phyloP scores from a whole-genome alignment of 805 yeast genomes.

The Candida qinlingensis region DNA sequence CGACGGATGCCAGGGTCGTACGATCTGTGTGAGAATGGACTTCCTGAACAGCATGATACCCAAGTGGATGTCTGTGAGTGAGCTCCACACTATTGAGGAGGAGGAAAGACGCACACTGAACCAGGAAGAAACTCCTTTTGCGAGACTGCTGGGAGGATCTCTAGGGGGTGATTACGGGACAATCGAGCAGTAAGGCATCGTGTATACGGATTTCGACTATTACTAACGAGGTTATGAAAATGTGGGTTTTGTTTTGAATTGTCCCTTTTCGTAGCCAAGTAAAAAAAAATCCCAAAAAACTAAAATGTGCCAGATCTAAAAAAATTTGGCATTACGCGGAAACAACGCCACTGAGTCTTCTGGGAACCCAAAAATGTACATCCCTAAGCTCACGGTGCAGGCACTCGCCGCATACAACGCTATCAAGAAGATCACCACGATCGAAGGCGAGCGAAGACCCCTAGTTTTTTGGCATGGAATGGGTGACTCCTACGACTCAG shows the following conservation, averaged over 20 bases:
- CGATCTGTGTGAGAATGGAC: slow-evolving; percentile 12
- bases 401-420: slow-evolving; percentile 16
- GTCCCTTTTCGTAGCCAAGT: not conserved
- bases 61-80: slow-evolving; percentile 10
- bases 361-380: slow-evolving; percentile 11
- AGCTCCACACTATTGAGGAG: slow-evolving; percentile 14
- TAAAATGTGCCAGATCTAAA: not conserved
- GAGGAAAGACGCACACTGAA: slow-evolving; percentile 1
- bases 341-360: too few relatives aligned
- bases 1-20: slow-evolving; percentile 23
- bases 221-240: not conserved
- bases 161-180: slow-evolving; percentile 1
- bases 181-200: not conserved
- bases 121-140: not conserved
- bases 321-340: not conserved
- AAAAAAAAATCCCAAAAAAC: not conserved
- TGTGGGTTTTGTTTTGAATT: not conserved
- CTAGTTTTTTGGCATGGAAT: slow-evolving; percentile 82
- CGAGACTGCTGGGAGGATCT: not conserved
- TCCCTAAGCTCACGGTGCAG: slow-evolving; percentile 14
- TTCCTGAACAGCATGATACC: slow-evolving; percentile 12
- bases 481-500: slow-evolving; percentile 68
- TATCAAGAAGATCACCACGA: slow-evolving; percentile 13
- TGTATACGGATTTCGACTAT: not conserved
- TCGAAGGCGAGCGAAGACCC: slow-evolving; percentile 29